phyloP scores from a whole-genome alignment of 805 yeast species.

The Ogataea angusta region DNA sequence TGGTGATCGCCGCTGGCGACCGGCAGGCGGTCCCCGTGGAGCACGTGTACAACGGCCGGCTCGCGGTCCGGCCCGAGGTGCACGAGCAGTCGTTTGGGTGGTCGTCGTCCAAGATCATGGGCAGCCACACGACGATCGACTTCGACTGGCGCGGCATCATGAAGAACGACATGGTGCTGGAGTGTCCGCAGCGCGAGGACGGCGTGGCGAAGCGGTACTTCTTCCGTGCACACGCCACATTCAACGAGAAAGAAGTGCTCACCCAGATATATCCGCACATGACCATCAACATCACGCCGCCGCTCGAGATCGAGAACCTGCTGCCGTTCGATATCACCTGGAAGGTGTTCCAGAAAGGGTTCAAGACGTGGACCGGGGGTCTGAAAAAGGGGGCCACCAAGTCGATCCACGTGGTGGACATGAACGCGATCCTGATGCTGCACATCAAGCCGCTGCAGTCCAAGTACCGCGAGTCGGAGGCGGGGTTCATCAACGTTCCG shows the following conservation, averaged over 20 bases:
- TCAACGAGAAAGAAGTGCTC: conserved; percentile 64
- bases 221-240: conserved; percentile 70
- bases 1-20: conserved; percentile 51
- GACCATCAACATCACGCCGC: conserved; percentile 74
- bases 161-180: conserved; percentile 48
- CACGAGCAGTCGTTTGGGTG: conserved; percentile 54
- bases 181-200: conserved; percentile 48
- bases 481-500: conserved; percentile 69
- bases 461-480: conserved; percentile 64
- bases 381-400: conserved; percentile 64
- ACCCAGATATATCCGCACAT: conserved; percentile 80
- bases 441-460: conserved; percentile 63
- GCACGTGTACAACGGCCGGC: conserved; percentile 52
- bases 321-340: conserved; percentile 79
- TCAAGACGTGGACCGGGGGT: conserved; percentile 62
- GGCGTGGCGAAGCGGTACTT: conserved; percentile 40
- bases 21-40: conserved; percentile 72
- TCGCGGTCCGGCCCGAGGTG: conserved; percentile 62
- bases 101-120: conserved; percentile 48
- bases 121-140: conserved; percentile 14
- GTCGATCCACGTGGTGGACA: conserved; percentile 75
- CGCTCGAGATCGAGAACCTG: conserved; percentile 78
- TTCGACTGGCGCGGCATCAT: conserved; percentile 65
- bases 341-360: conserved; percentile 71
- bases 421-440: conserved; percentile 65